Evolutionary conservation across 768 basidiomycete genomes (phyloP), one percentile per base, ranked within the genome.

Genomic region (Lepiota brunneoincarnata): DNA sequence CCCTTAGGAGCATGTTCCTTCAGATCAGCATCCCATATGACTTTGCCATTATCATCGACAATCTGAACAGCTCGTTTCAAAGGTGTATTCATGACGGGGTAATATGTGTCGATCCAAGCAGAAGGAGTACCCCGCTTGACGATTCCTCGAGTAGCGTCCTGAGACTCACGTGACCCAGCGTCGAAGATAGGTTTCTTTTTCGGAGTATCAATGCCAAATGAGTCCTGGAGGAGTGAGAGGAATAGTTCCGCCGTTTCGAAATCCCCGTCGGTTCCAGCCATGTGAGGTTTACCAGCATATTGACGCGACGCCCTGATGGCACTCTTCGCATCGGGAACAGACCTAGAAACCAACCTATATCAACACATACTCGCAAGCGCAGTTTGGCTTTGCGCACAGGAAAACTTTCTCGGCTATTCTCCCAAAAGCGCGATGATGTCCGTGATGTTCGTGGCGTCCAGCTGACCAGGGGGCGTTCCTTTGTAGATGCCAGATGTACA

Each of bases 91-190:
- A 96, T 71, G 38, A 93, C 75, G 1, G 95, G 93, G 69, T 89
- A 96, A 68, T 98, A 97, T 31, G 80, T 79, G 60, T 93, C 90
- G 55, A 93, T 83, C 91, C 91, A 93, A 53, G 87, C 89, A 1
- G 72, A 77, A 2, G 88, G 87, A 18, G 66, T 68, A 21, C 72
- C 64, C 5, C 70, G 62, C 21, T 72, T 69, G 0, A 81, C 78
- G 39, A 83, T 72, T 21, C 68, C 67, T 15, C 88, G 73, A 0
- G 89, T 92, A 2, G 89, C 82, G 40, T 80, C 74, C 50, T 84
- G 85, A 21, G 89, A 90, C 48, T 77, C 75, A 9, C 68, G 61
- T 26, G 87, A 78, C 4, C 92, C 92, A n/a, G 91, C 89, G 17
- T 82, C 69, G 63, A 79, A 93, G 50, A 93, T 74, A 12, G 87